Base-by-base conservation (phyloP, 495 filamentous ascomycete species). In the Coniosporium apollinis region DNA sequence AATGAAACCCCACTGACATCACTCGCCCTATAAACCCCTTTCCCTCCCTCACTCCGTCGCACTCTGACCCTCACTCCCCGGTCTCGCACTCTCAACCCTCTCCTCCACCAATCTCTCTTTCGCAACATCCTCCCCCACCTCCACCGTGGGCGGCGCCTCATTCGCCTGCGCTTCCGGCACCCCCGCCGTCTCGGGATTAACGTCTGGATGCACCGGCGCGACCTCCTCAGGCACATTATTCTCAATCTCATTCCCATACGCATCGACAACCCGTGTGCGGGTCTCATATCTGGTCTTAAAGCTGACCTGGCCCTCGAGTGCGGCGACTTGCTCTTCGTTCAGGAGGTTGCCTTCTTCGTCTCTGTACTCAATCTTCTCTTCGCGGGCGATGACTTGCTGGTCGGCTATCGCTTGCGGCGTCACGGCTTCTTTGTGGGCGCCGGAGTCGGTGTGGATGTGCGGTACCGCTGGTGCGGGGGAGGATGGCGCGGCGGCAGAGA, bases 281-380 rank as follows among this genome's bases (percentile, higher is more conserved):
- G 86, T 91, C 61, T 94, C 87, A 50, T 94, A 94, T 36, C 76
- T 74, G 5, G 89, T 97, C 55, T 87, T 75, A 59, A 96, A 94
- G 41, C 79, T 79, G 18, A 96, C 85, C 58, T 93, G 87, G 46
- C 87, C 89, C 47, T 79, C 67, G 18, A 97, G 70, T 1, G 72
- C 76, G 45, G 77, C 71, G 29, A 97, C 87, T 42, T 93, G 71
- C 46, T 79, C 74, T 41, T 80, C 74, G 45, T 87, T 64, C 15
- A 97, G 65, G 26, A 96, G 47, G 46, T 94, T 93, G 33, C 89
- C 89, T 43, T 92, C 63, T 51, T 96, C 82, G 51, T 97, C 89
- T 28, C 89, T 76, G 57, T 92, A 97, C 58, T 97, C 89, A 40
- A 94, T 65, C 40, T 76, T 78, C 51, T 94, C 84, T 52, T 93